Conservation (phyloP, 2,329 filamentous ascomycete genomes). For the Capronia coronata region DNA sequence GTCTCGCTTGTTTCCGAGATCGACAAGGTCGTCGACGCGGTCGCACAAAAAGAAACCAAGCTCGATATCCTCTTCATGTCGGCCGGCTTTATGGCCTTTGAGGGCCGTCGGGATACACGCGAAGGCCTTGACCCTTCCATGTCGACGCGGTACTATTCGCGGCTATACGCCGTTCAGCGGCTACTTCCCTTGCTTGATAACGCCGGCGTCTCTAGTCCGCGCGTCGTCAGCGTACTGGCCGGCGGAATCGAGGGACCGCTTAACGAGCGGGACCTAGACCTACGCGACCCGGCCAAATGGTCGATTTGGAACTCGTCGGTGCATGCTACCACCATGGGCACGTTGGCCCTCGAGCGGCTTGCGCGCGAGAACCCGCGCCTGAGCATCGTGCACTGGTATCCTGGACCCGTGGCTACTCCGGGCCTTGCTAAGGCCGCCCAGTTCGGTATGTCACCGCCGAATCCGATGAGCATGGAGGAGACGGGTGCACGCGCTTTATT, state of each 20-base stretch:
- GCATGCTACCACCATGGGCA: conserved; percentile 47
- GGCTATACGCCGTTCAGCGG: conserved; percentile 51
- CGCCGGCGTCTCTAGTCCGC: conserved; percentile 23
- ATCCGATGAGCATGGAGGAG: background rate
- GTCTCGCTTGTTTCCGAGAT: conserved; percentile 5
- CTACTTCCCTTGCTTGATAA: conserved; percentile 44
- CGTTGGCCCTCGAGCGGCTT: conserved; percentile 46
- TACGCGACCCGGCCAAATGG: conserved; percentile 32
- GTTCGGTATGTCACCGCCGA: too few species aligned
- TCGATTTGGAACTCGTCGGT: conserved; percentile 36
- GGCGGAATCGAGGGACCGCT: conserved; percentile 48
- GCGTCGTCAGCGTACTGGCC: conserved; percentile 50
- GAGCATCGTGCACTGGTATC: conserved; percentile 46
- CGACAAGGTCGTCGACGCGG: conserved; percentile 3
- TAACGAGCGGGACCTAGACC: conserved; percentile 42
- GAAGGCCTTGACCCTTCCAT: conserved; percentile 52
- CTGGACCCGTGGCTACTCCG: conserved; percentile 37
- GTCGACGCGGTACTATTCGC: conserved; percentile 51
- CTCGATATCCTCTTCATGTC: conserved; percentile 11
- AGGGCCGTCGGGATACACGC: conserved; percentile 40
- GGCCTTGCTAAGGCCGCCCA: background rate
- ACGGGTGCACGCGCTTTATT: conserved; percentile 1
- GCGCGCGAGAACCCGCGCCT: conserved; percentile 42
- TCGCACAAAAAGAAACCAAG: conserved; percentile 3
- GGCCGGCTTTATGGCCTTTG: conserved; percentile 8